Evolutionary conservation across 345 rosid genomes (phyloP), one percentile per base, ranked within the genome.

Genomic region (Populus davidiana): DNA sequence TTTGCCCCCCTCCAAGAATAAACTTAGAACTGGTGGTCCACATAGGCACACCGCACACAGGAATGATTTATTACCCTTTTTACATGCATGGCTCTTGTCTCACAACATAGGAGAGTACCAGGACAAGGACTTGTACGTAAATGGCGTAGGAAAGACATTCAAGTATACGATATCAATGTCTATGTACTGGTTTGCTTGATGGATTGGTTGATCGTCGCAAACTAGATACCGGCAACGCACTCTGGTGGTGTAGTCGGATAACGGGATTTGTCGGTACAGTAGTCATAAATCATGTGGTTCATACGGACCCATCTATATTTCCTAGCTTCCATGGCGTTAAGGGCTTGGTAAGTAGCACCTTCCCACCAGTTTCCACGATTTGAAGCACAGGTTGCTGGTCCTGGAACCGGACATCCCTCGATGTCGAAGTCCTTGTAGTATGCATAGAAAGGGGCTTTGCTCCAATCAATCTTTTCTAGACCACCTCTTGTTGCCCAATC

Each of bases 401-500:
- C 97, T 1, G 99, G 99, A 39, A 90, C 87, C 0, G 96, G 81
- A 78, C 99, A 95, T 33, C 91, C 99, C 75, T 95, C 98, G 25
- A 93, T 92, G 71, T 92, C 96, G 59, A 95, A 95, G 83, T 92
- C 97, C 81, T 78, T 91, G 90, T 95, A 93, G 77, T 91, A 90
- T 33, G 99, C 91, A 49, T 79, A 80, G 78, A 95, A 95, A 0
- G 99, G 99, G 13, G 99, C 96, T 84, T 90, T 93, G 78, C 83
- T 87, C 99, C 99, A 95, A 80, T 93, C 77, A 59, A 92, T 95
- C 74, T 95, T 95, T 86, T 93, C 98, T 6, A 92, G 83, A 13
- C 99, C 98, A 0, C 99, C 99, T 80, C 99, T 92, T 52, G 98
- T 95, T 38, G 98, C 99, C 99, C 99, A 95, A 61, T 95, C 89